Base-by-base conservation (phyloP, 805 yeast genomes). In the Wickerhamiella occidentalis region DNA sequence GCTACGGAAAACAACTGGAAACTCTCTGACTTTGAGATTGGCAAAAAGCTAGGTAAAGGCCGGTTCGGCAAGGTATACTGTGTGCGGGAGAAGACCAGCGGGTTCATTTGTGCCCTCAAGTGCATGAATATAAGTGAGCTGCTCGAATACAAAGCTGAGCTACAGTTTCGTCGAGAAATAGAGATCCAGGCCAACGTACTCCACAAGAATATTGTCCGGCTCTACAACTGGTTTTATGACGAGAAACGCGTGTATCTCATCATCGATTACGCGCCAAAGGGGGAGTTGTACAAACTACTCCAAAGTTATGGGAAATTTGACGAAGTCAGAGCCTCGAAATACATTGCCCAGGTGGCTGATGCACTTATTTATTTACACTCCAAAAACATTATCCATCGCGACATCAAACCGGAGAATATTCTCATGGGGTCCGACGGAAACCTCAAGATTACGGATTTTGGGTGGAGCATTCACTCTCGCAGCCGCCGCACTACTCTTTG, bases 11-110 rank as follows among this genome's bases (percentile, higher is more conserved):
- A 52, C 15, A 58, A 67, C 29, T 73, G 68, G 56, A 56, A 73
- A 0, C 64, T 79, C 19, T 65, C 69, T 25, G 92, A 85, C 60
- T 90, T 90, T 65, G 95, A 87, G 56, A 74, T 90, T 40, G 97
- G 96, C 15, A 75, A 80, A 48, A 79, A 82, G 51, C 71, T 90
- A 45, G 98, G 97, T 0, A 86, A 85, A 61, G 98, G 98, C 6
- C 86, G 87, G 63, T 80, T 88, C 59, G 98, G 98, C 7, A 79
- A 78, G 58, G 97, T 92, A 1, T 88, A 86, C 64, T 84, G 95
- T 61, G 96, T 82, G 7, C 73, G 74, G 50, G 96, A 87, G 62
- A 79, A 76, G 55, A 59, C 67, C 30, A 74, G 85, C 0, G 94
- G 94, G 1, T 84, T 77, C 61, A 72, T 90, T 1, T 85, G 94